Evolutionary conservation across 73 alveolate genomes (phyloP).

Genomic region (Tetrahymena elliotti): DNA sequence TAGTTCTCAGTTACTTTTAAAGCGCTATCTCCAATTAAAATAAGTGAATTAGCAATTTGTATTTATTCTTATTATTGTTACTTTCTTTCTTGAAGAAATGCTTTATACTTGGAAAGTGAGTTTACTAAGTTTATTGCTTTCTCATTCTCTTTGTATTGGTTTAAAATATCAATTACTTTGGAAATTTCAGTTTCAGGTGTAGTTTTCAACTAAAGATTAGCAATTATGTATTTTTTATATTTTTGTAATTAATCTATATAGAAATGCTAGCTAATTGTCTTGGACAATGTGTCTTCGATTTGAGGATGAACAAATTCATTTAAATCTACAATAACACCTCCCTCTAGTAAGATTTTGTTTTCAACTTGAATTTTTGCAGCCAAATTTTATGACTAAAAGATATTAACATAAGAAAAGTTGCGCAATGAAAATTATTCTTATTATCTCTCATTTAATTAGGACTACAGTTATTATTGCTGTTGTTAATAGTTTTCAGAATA

Average conservation of each 20-base stretch:
- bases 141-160: background rate
- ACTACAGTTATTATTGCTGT: no score
- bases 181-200: background rate
- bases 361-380: background rate
- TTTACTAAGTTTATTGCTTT: background rate
- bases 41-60: background rate
- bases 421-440: background rate
- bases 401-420: background rate
- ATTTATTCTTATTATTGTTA: background rate
- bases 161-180: background rate
- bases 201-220: background rate
- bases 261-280: background rate
- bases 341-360: background rate
- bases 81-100: background rate
- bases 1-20: background rate
- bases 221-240: background rate
- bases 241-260: background rate
- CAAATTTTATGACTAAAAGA: background rate
- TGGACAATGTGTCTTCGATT: background rate
- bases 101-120: background rate
- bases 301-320: background rate
- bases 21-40: background rate
- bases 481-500: background rate
- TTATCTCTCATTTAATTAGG: background rate
- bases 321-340: background rate